Conservation (phyloP, 495 filamentous ascomycete genomes). For the Penicillium steckii region DNA sequence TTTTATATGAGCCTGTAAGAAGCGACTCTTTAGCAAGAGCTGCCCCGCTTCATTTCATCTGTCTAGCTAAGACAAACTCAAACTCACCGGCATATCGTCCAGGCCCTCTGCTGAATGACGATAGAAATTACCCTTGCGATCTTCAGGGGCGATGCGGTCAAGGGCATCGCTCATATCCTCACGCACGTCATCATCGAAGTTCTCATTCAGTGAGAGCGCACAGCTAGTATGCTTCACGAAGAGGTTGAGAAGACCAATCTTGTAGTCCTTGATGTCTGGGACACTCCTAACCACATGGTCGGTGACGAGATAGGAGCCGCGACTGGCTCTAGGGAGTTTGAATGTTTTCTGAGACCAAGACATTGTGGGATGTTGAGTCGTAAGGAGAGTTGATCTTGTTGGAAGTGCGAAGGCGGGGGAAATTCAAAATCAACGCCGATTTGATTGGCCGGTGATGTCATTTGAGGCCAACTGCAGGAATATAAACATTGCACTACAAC, state of each 20-base stretch:
- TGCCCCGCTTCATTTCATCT: too few species aligned
- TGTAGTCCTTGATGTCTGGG: slow-evolving; percentile 76
- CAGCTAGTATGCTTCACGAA: slow-evolving; percentile 92
- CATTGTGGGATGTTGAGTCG: slow-evolving; percentile 50
- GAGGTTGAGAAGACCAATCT: slow-evolving; percentile 81
- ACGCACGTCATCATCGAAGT: slow-evolving; percentile 81
- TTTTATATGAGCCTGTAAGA: slow-evolving; percentile 82
- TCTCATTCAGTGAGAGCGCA: slow-evolving; percentile 88
- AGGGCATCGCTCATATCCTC: slow-evolving; percentile 91
- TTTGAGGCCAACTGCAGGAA: too few species aligned
- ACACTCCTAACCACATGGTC: slow-evolving; percentile 63
- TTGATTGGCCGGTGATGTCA: slow-evolving; percentile 25
- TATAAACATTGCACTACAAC: too few species aligned
- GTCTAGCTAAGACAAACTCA: too few species aligned
- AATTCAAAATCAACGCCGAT: slow-evolving; percentile 9
- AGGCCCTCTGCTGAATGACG: slow-evolving; percentile 83
- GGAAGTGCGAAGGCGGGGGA: slow-evolving; percentile 6
- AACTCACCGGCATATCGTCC: slow-evolving; percentile 81
- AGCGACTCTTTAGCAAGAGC: too few species aligned
- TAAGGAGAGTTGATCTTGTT: slow-evolving; percentile 1
- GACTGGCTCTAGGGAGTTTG: slow-evolving; percentile 66
- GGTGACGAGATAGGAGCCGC: slow-evolving; percentile 91
- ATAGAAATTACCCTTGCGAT: slow-evolving; percentile 72
- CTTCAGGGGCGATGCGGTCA: slow-evolving; percentile 81
- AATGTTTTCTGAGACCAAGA: slow-evolving; percentile 80